Base-by-base conservation (phyloP, 306 rosid species). In the Quercus rubra region DNA sequence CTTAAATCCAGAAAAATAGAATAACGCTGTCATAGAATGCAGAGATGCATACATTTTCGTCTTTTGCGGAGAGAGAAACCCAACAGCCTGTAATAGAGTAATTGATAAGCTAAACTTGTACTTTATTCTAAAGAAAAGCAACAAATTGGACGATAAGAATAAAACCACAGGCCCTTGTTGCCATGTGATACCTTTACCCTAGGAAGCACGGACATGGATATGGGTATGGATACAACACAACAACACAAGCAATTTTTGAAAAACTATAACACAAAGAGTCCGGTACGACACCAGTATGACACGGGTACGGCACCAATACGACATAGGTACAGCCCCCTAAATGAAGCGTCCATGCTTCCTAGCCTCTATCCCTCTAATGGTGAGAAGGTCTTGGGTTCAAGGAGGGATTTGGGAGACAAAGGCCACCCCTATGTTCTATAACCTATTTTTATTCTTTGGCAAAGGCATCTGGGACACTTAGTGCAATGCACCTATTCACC, bases 21-120 rank as follows among this genome's bases (percentile, higher is more conserved):
- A 71, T 75, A 21, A 79, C 13, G 21, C 52, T 56, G 43, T 68
- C 70, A 68, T 14, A 77, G 72, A 70, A 81, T 61, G 71, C 49
- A 46, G 25, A 81, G 79, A 90, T 78, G 86, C 86, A 72, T 92
- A 94, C 98, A 75, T 76, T 86, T 87, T 79, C 93, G 88, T 81
- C 98, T 90, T 79, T 70, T 79, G 74, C 94, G 94, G 72, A 94
- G 91, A 71, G 98, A 91, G 56, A 82, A 79, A 62, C 85, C 81
- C 88, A 94, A 79, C 77, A 94, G 85, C 90, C 98, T 94, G 96
- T 82, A 86, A 81, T 71, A 66, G 86, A 79, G 76, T 59, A 77
- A 58, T 83, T 38, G 38, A 79, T 69, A 21, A 74, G 85, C 67
- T 90, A 77, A 87, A 68, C 55, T 72, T 69, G 64, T 41, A 78